Percentiles rank a stretch among this genome's conserved stretches.
phyloP scores from a whole-genome alignment of 345 rosid genomes.

The Pelargonium nanum region DNA sequence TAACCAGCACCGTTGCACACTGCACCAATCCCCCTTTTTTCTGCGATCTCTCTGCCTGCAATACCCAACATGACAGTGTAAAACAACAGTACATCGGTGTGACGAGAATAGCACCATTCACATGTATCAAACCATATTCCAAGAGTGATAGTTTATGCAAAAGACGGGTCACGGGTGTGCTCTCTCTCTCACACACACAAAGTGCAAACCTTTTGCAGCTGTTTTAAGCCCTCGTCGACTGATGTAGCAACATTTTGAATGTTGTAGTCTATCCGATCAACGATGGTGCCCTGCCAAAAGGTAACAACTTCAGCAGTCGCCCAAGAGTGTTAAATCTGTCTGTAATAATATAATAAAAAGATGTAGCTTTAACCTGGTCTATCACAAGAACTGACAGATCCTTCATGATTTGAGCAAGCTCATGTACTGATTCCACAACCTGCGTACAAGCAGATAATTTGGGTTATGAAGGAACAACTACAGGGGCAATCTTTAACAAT shows the following conservation, averaged over 20 bases:
- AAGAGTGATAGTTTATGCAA: too few relatives aligned
- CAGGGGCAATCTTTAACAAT: neutral
- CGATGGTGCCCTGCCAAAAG: constrained; percentile 59
- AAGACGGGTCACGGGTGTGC: too few relatives aligned
- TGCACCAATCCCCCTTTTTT: constrained; percentile 81
- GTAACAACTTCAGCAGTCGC: constrained; percentile 4
- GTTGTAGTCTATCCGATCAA: constrained; percentile 84
- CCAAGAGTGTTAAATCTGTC: neutral
- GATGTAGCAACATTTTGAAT: constrained; percentile 71
- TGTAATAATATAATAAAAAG: neutral
- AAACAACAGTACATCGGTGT: too few relatives aligned
- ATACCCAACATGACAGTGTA: neutral
- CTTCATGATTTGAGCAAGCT: constrained; percentile 92
- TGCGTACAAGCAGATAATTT: constrained; percentile 8
- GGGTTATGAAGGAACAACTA: neutral
- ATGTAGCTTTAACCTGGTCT: constrained; percentile 55
- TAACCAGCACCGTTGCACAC: constrained; percentile 70
- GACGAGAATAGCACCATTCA: too few relatives aligned
- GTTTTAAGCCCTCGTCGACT: constrained; percentile 85
- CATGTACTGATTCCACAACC: constrained; percentile 86
- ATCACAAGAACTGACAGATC: constrained; percentile 83
- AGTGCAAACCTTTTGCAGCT: constrained; percentile 54
- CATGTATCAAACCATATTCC: too few relatives aligned
- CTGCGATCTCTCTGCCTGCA: constrained; percentile 85
- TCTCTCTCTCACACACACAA: too few relatives aligned